phyloP scores from a whole-genome alignment of 257 asterid species.

The Schizonepeta tenuifolia region DNA sequence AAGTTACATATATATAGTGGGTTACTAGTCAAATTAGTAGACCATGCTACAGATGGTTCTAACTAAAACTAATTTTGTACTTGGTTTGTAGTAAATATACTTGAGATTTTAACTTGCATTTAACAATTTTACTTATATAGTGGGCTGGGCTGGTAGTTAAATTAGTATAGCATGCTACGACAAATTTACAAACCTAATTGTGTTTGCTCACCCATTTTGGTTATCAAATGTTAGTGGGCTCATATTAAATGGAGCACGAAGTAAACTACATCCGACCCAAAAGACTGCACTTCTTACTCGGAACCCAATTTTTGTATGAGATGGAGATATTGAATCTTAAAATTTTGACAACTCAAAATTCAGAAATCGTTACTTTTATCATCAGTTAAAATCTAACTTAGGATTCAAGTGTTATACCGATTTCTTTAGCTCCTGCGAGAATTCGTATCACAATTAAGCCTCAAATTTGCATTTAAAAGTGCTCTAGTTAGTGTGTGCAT shows the following conservation, averaged over 20 bases:
- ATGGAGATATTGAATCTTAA: neutral
- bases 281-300: neutral
- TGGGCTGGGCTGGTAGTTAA: too few species aligned
- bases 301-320: neutral
- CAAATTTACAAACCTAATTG: too few species aligned
- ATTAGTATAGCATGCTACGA: too few species aligned
- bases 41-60: neutral
- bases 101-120: too few species aligned
- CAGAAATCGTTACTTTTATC: neutral
- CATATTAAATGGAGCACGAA: neutral
- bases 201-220: neutral
- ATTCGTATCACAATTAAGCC: too few species aligned
- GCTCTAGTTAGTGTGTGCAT: too few species aligned
- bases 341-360: neutral
- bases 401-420: neutral
- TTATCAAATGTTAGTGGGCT: neutral
- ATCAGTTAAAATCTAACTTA: too few species aligned
- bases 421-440: too few species aligned
- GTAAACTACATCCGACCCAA: neutral
- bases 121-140: too few species aligned
- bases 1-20: neutral
- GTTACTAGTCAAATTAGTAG: neutral
- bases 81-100: too few species aligned
- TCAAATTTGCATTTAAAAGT: too few species aligned
- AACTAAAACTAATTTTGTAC: too few species aligned